Base-by-base conservation (phyloP, 495 filamentous ascomycete genomes). In the Aspergillus sparsus region DNA sequence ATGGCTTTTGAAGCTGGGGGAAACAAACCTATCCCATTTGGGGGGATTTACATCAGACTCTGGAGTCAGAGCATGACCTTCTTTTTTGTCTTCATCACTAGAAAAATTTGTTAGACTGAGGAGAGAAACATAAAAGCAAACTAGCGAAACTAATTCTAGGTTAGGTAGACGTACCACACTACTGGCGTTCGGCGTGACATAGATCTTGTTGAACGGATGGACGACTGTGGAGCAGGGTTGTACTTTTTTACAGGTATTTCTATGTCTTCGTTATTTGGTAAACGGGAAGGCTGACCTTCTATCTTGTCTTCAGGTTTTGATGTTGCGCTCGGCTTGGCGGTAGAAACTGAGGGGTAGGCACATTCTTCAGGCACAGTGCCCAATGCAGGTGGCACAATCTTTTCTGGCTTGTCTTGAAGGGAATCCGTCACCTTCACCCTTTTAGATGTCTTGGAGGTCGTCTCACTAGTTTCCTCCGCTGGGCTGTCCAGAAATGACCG, bases 161-260 rank as follows among this genome's bases (percentile, higher is more conserved):
- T 27, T 27, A 27, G 21, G 21, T 27, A 27, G 21, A 61, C 68
- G 58, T 50, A 70, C 68, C 66, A 67, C 2, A 68, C 33, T 4
- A 71, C 45, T 6, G 63, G 64, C n/a, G 55, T 32, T 37, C 66
- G 70, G 12, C 72, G 71, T 13, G 65, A 57, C 60, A 71, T 71
- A 13, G 72, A 72, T 53, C 75, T 71, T 13, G 73, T 76, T 61
- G 68, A 53, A 33, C 68, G 68, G 33, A 46, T 47, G 7, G 56
- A 27, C n/a, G 52, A 31, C 27, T 60, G 39, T 32, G 53, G 33
- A 18, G 33, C 21, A 13, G 42, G 44, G n/a, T 34, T 39, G 18
- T 56, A 68, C 8, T 59, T 71, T 27, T 71, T 74, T 7, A 75
- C 71, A 8, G 74, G 70, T 58, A 76, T 70, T 16, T 66, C 63